Base-by-base conservation (phyloP, 1,284 basidiomycete species). In the Athelia sp. region DNA sequence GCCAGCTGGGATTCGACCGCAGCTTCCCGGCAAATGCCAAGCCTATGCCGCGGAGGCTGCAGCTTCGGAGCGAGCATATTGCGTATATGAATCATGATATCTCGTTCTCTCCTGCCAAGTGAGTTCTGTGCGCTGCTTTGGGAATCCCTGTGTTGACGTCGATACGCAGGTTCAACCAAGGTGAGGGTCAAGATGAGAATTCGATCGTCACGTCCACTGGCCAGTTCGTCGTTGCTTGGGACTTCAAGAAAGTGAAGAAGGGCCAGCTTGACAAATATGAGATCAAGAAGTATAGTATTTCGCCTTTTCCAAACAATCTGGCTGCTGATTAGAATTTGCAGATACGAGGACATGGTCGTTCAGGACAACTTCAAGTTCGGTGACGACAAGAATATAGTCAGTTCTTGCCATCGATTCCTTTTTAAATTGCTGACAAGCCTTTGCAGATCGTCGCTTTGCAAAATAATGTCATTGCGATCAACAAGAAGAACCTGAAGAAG, bases 361-460 rank as follows among this genome's bases (percentile, higher is more conserved):
- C 93, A 96, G 54, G 95, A 98, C 67, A 92, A 89, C 70, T 98
- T 98, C 82, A 91, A 88, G 68, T 97, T 93, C 62, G 93, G 92
- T 17, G 90, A 95, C 57, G 93, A 97, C 69, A 90, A 92, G 62
- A 88, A 97, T 65, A 97, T 98, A 62, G 91, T 93, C 59, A 60
- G 85, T 68, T 46, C 32, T 51, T 49, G 48, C 45, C 19, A 22
- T 40, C 36, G 10, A 40, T 22, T 22, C n/a, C 24, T 46, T 36
- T 45, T 40, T 19, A 26, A 29, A 13, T 29, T 29, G 4, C 26
- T 29, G 26, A 29, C 21, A n/a, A 26, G 23, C 34, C 32, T 49
- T 46, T 26, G 14, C 56, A 91, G 88, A 87, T 98, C 60, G 96
- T 99, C 50, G 96, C 97, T 2, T 73, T 98, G 58, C 83, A 93